Conservation (phyloP, 805 yeast species). For the Kluyveromyces dobzhanskii region DNA sequence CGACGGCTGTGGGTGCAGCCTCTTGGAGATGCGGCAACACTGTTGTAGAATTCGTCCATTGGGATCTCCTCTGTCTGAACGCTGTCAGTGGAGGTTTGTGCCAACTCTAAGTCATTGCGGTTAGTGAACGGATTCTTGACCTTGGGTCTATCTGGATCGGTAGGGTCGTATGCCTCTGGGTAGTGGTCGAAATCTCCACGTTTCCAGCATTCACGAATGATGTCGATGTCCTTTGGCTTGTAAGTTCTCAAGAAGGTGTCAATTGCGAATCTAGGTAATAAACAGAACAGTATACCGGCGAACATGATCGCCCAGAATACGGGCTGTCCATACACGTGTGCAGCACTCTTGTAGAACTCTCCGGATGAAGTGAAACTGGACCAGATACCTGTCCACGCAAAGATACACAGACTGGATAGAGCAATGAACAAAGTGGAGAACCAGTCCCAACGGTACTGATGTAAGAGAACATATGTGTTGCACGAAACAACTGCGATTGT, state of each 20-base stretch:
- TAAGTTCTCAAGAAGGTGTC: slow-evolving; percentile 47
- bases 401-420: slow-evolving; percentile 51
- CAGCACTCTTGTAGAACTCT: slow-evolving; percentile 62
- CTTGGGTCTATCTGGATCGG: slow-evolving; percentile 59
- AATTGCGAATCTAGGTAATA: slow-evolving; percentile 58
- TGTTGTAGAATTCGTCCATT: slow-evolving; percentile 20
- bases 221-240: slow-evolving; percentile 61
- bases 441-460: slow-evolving; percentile 81
- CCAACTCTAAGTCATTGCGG: slow-evolving; percentile 22
- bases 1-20: slow-evolving; percentile 20
- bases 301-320: slow-evolving; percentile 61
- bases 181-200: slow-evolving; percentile 61
- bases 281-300: slow-evolving; percentile 54
- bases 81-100: slow-evolving; percentile 20
- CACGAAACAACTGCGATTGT: slow-evolving; percentile 61
- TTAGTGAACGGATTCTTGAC: slow-evolving; percentile 27
- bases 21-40: slow-evolving; percentile 5
- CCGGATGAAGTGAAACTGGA: slow-evolving; percentile 43
- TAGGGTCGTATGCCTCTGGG: slow-evolving; percentile 67
- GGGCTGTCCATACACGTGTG: slow-evolving; percentile 51
- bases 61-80: slow-evolving; percentile 34
- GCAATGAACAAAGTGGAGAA: slow-evolving; percentile 45
- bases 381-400: slow-evolving; percentile 80
- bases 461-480: slow-evolving; percentile 55
- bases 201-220: slow-evolving; percentile 60